Evolutionary conservation across 108 stramenopile genomes (phyloP), one percentile per base, ranked within the genome.

Genomic region (Pseudonitzschia delicatissima): DNA sequence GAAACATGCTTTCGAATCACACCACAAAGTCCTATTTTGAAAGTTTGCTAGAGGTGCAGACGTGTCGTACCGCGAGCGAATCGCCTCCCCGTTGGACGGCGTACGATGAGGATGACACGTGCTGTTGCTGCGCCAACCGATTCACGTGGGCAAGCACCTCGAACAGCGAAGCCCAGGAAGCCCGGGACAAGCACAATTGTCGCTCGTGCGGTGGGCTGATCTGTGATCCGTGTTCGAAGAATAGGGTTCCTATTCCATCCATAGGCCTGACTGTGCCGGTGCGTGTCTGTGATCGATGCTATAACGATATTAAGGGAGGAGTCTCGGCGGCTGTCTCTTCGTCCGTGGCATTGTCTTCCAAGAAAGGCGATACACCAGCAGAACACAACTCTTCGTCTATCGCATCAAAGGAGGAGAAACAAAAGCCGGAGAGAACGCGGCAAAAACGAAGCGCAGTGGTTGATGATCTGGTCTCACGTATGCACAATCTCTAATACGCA

Each of bases 131-230:
- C 81, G 91, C 90, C 5, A 84, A 83, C 21, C 81, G 86, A 17
- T 97, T 98, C 64, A 95, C 96, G 32, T 98, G 97, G 97, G 92
- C 92, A n/a, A 92, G 90, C 53, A 97, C 92, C 13, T 91, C 87
- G 15, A 66, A 80, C 45, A 83, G 79, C 23, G 86, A 96, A 72
- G 93, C 97, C 7, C 96, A 97, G 66, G 85, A 88, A 58, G 91
- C 91, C 4, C 68, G 96, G 35, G 98, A 97, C 68, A 96, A 96
- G 72, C 95, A 99, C 66, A 96, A 98, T 66, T 99, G 98, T 62
- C 79, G 96, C 5, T 79, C 86, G 26, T 99, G 98, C 69, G 98
- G 98, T 17, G 71, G 77, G 28, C 81, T 99, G 36, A 94, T 97
- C 39, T 99, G 98, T 70, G 92, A 87, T 68, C 93, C 94, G 18